phyloP scores from a whole-genome alignment of 2,329 filamentous ascomycete species.

The Cordyceps militaris region DNA sequence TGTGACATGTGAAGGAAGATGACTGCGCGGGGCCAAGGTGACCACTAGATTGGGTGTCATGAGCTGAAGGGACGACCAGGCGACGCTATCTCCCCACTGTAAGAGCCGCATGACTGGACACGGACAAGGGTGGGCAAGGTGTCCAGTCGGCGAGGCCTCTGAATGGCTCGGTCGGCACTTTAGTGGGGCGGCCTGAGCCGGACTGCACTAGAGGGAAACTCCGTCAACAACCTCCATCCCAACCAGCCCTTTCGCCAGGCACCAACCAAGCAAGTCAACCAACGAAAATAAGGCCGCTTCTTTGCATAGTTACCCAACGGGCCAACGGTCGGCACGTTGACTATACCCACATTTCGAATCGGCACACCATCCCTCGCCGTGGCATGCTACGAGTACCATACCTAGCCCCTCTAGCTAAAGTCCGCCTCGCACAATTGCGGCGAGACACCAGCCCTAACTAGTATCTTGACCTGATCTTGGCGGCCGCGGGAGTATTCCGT shows the following conservation, averaged over 20 bases:
- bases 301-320: not conserved
- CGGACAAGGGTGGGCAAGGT: not conserved
- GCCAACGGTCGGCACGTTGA: not conserved
- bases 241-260: not conserved
- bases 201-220: not conserved
- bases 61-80: not conserved
- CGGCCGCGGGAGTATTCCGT: not conserved
- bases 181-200: not conserved
- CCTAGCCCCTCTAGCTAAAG: not conserved
- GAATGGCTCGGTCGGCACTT: not conserved
- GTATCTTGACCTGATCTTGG: not conserved
- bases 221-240: not conserved
- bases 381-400: not conserved
- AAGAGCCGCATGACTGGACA: conserved; percentile 2
- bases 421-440: not conserved
- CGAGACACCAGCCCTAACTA: not conserved
- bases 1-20: not conserved
- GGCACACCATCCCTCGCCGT: not conserved
- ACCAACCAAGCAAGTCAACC: not conserved
- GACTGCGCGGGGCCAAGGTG: not conserved
- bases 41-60: not conserved
- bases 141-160: not conserved
- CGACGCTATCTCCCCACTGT: conserved; percentile 3
- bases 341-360: not conserved
- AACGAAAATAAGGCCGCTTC: not conserved